Evolutionary conservation across 225 moss, liverwort and hornwort genomes (phyloP).

Genomic region (Marchantia polymorpha): DNA sequence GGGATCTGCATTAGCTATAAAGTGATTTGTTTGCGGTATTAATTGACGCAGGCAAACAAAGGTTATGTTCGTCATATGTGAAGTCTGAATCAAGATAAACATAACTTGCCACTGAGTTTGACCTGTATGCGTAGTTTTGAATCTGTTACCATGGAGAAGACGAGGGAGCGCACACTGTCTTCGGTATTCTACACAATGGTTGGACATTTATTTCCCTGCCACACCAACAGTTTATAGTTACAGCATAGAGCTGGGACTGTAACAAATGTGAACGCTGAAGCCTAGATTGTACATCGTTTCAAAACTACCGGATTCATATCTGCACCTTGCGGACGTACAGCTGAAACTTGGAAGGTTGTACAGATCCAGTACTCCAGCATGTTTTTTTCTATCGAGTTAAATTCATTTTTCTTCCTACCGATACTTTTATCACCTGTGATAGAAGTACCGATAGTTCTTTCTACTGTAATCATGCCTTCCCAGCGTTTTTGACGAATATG

Average conservation of each 20-base stretch:
- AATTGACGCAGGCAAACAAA: neutral
- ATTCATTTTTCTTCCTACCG: too few species aligned
- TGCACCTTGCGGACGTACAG: too few species aligned
- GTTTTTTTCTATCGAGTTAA: too few species aligned
- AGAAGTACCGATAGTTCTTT: too few species aligned
- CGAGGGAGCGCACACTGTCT: slow-evolving; percentile 32
- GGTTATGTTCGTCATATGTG: neutral
- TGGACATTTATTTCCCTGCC: neutral
- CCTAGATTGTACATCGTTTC: neutral
- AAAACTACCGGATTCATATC: neutral
- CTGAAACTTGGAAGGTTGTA: neutral
- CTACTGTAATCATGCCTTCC: neutral
- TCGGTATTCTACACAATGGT: slow-evolving; percentile 29
- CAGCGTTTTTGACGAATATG: neutral
- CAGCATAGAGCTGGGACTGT: neutral
- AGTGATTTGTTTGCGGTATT: neutral
- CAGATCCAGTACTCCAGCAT: neutral
- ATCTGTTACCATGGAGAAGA: slow-evolving; percentile 6
- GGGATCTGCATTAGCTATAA: neutral
- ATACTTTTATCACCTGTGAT: too few species aligned
- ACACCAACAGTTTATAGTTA: neutral
- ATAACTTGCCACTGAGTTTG: neutral
- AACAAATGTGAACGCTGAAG: neutral
- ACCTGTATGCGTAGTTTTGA: neutral
- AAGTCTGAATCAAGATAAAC: neutral